Evolutionary conservation across 768 basidiomycete genomes (phyloP), one percentile per base, ranked within the genome.

Genomic region (Russula brevipes): DNA sequence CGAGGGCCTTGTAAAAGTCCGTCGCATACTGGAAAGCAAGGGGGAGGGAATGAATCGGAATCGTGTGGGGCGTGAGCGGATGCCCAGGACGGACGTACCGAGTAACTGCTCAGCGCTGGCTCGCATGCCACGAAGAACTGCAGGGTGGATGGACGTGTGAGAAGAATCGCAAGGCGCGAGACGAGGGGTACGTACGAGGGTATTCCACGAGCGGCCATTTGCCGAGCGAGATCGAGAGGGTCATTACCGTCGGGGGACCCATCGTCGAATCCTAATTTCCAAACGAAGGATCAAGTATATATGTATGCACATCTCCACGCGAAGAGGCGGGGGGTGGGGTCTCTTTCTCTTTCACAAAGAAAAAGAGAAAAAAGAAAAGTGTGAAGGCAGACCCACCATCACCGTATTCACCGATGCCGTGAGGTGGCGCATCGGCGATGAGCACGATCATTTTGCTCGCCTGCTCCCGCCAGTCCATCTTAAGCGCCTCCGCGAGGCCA

Each of bases 101-200:
- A 89, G 71, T 96, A 96, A 49, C 93, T 92, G 66, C 91, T 94
- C 63, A 96, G 80, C 5, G 93, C 94, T 60, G 96, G 95, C 75
- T 98, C 96, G 76, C 96, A 98, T 35, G 96, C 96, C n/a, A 98
- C 96, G 73, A 97, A 94, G 77, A 98, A 98, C 94, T 97, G 73
- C 7, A 63, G 38, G 59, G 11, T 39, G 24, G 60, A 24, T 45
- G 17, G 60, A 24, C 1, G 24, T 17, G 19, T 67, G 47, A 63
- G 64, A 45, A 59, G 30, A 66, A 57, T 31, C 30, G 63, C 42
- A 56, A 16, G n/a, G 65, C 49, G 60, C 36, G 63, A 51, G 31
- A 55, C 33, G 52, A 87, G 71, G 24, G 5, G 14, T 11, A 45
- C 35, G 39, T 72, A 93, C 95, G 64, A 98, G 76, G 9, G 92